Base-by-base conservation (phyloP, 164 flowering plant species). In the Chimonanthus salicifolius region DNA sequence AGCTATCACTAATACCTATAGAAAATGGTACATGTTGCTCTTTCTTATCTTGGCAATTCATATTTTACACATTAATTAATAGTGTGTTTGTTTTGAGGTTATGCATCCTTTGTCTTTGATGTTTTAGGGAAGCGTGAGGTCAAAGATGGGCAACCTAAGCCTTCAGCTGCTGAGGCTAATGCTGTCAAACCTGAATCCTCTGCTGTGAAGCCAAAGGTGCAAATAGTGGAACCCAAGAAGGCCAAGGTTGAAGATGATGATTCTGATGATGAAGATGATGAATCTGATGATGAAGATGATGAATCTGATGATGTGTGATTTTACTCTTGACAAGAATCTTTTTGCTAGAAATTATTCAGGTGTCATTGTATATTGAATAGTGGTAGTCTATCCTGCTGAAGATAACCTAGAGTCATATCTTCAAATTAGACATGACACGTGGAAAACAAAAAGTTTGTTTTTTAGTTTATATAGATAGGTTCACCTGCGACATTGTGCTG, bases 21-120 rank as follows among this genome's bases (percentile, higher is more conserved):
- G 82, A 82, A 69, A 87, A 80, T 84, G 89, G 88, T 85, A 68
- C 2, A 50, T 71, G 43, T 21, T 65, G 11, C 6, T 10, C 7
- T 65, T 6, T 16, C 44, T 65, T 11, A 62, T 62, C 64, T 43
- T 44, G 43, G 49, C 47, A 13, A 65, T 47, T 44, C 5, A 8
- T 15, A 65, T 45, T 45, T 45, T 13, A 13, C 16, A 45, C 9
- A 43, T 4, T 10, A 43, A 45, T 10, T 4, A 15, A 10, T 43
- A 10, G 47, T 9, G 8, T 65, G 47, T 44, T 43, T 21, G 11
- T 65, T 65, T 65, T 54, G 60, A n/a, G 13, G 60, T 10, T 54
- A 10, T 54, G 43, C 13, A 16, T 20, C 47, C 11, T 49, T 49
- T 50, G n/a, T 33, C 0, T 44, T 16, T 51, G 5, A 65, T 4